These are phyloP conservation scores for Pterocarpus santalinus DNA, from an alignment of 306 rosid species.

Conservation along the genomic window DNA sequence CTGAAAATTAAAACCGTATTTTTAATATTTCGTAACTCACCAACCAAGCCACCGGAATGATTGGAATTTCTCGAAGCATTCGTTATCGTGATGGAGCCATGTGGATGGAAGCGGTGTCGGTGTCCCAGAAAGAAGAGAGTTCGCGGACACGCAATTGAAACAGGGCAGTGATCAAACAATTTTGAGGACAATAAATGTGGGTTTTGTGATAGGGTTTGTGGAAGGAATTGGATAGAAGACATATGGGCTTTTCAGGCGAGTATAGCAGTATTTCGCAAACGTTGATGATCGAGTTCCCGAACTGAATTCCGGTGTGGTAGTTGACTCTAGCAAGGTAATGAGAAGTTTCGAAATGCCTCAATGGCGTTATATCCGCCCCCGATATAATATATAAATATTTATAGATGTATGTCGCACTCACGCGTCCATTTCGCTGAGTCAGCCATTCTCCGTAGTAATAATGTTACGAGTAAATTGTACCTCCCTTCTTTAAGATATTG, in stretches of 20 bases:
- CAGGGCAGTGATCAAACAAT: background rate
- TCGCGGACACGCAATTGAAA: constrained; percentile 24
- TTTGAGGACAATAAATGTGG: background rate
- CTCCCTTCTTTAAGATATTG: too few species aligned
- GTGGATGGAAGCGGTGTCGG: constrained; percentile 38
- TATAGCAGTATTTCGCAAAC: background rate
- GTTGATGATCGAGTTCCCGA: too few species aligned
- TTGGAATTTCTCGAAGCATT: constrained; percentile 42
- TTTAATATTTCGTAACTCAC: constrained; percentile 39
- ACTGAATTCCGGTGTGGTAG: background rate
- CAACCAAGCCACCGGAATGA: constrained; percentile 42
- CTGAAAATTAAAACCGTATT: too few species aligned
- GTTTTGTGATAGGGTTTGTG: constrained; percentile 41
- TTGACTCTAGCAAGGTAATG: background rate
- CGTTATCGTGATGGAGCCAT: constrained; percentile 15
- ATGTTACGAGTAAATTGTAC: too few species aligned
- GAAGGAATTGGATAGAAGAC: constrained; percentile 53
- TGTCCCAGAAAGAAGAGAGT: constrained; percentile 13
- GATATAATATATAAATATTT: too few species aligned
- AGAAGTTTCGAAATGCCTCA: too few species aligned
- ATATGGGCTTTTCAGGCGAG: constrained; percentile 17
- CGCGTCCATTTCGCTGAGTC: too few species aligned
- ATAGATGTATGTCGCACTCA: too few species aligned
- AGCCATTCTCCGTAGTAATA: too few species aligned
- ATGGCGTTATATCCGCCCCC: too few species aligned